Evolutionary conservation across 345 rosid genomes (phyloP), one percentile per base, ranked within the genome.

Genomic region (Dimocarpus longan): DNA sequence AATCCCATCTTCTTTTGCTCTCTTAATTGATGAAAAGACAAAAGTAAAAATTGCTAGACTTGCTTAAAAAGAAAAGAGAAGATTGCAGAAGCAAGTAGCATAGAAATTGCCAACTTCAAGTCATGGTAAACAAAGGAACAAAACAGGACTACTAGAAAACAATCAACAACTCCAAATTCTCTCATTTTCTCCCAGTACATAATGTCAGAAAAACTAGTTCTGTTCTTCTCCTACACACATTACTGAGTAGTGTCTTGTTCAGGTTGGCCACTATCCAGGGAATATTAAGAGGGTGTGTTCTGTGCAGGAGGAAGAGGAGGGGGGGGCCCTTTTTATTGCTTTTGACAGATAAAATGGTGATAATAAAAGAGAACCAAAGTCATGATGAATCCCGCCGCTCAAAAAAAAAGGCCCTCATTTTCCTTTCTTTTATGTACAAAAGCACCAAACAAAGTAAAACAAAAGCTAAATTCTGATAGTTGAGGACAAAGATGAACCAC

Each of bases 321-420:
- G 73, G 19, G 76, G 84, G 76, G 39, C 83, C 79, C 65, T 5
- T 10, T 71, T 80, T 39, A 65, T 71, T 15, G 56, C 76, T 74
- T 81, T 67, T 16, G 76, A 15, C 44, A 66, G 66, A 56, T 81
- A 44, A 76, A 77, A 70, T 77, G 83, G 86, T 64, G 87, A 78
- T 80, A 82, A 78, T 80, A 82, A 79, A 72, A 65, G 80, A 69
- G 78, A 76, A 68, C 46, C 71, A 37, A 16, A 54, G 77, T 59
- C 79, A 90, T 87, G 8, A 87, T 90, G 82, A 75, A 44, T 71
- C 80, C 73, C 80, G 90, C 90, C 86, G 84, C 81, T 71, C 82
- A 78, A 70, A 76, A 83, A 83, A 74, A 71, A 15, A 9, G 71
- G 60, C 13, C 70, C 64, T 59, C 26, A 11, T 46, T 46, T 71